phyloP scores from a whole-genome alignment of 2,329 filamentous ascomycete genomes.

The Diatrype stigma region DNA sequence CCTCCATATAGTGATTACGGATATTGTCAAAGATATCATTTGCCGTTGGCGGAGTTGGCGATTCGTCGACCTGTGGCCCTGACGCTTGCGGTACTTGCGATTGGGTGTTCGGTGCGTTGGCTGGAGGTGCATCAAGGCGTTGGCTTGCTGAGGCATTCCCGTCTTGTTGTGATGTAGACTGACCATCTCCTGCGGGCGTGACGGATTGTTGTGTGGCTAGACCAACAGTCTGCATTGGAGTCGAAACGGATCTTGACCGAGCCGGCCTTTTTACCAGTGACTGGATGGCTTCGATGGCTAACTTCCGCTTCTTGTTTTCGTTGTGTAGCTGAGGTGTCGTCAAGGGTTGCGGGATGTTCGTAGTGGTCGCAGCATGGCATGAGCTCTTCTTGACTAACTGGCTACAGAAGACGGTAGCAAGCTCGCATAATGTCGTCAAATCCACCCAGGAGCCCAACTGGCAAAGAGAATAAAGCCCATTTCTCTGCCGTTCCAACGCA shows the following conservation, averaged over 20 bases:
- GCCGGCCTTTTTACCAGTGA: slow-evolving; percentile 53
- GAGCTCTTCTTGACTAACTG: slow-evolving; percentile 28
- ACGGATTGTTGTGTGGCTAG: slow-evolving; percentile 6
- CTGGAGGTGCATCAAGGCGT: not conserved
- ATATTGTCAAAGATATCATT: slow-evolving; percentile 55
- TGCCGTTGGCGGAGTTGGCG: slow-evolving; percentile 36
- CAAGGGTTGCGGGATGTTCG: slow-evolving; percentile 18
- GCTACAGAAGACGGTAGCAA: slow-evolving; percentile 44
- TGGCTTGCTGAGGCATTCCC: not conserved
- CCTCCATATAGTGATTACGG: slow-evolving; percentile 54
- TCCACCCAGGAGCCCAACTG: slow-evolving; percentile 65
- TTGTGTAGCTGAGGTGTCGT: slow-evolving; percentile 44
- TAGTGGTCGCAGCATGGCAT: slow-evolving; percentile 19
- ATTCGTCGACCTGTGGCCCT: slow-evolving; percentile 13
- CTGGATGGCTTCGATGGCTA: slow-evolving; percentile 61
- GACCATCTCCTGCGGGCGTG: slow-evolving; percentile 8
- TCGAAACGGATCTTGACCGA: slow-evolving; percentile 40
- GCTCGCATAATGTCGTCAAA: slow-evolving; percentile 46
- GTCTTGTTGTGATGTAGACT: slow-evolving; percentile 5
- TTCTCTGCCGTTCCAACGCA: slow-evolving; percentile 61
- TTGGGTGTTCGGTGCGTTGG: not conserved
- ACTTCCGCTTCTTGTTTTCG: slow-evolving; percentile 49
- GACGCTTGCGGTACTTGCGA: slow-evolving; percentile 7
- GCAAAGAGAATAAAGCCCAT: slow-evolving; percentile 62
- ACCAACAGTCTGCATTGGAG: slow-evolving; percentile 12